Evolutionary conservation across 2,329 filamentous ascomycete genomes (phyloP).

Genomic region (Aureobasidium sp.): DNA sequence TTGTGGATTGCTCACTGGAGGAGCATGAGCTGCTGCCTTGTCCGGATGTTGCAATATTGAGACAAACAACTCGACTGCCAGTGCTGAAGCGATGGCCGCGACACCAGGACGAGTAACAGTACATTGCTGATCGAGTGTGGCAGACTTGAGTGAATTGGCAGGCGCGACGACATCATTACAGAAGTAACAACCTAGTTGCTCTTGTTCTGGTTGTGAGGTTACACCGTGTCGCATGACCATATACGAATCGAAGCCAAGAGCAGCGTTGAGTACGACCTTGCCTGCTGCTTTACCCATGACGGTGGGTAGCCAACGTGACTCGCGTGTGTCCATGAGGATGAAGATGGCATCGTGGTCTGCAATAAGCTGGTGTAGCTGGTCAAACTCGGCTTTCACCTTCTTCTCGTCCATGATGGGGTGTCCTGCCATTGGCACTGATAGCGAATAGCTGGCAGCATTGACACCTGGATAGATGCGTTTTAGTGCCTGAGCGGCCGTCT

Average conservation of each 20-base stretch:
- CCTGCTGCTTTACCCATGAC: conserved; percentile 88
- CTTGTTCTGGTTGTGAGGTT: conserved; percentile 29
- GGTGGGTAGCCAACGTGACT: conserved; percentile 90
- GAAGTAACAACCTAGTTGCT: conserved; percentile 88
- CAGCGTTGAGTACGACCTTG: conserved; percentile 95
- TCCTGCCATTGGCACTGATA: conserved; percentile 91
- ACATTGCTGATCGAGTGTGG: conserved; percentile 94
- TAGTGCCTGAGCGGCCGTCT: conserved; percentile 69
- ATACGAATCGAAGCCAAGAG: conserved; percentile 91
- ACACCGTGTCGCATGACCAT: conserved; percentile 95
- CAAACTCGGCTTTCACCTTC: conserved; percentile 64
- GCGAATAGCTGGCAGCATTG: conserved; percentile 66
- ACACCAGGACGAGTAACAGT: conserved; percentile 92
- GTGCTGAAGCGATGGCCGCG: conserved; percentile 81
- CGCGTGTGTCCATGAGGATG: conserved; percentile 90
- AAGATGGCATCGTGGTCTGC: conserved; percentile 86
- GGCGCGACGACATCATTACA: conserved; percentile 97
- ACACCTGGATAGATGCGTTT: conserved; percentile 86
- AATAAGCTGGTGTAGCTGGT: conserved; percentile 65
- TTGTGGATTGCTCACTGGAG: conserved; percentile 13
- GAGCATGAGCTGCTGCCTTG: conserved; percentile 32
- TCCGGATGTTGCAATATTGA: conserved; percentile 67
- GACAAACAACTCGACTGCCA: conserved; percentile 82
- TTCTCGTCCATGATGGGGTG: conserved; percentile 72
- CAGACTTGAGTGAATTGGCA: conserved; percentile 85